These are phyloP conservation scores for Panus rudis DNA, from an alignment of 768 basidiomycete species.

Conservation along the genomic window DNA sequence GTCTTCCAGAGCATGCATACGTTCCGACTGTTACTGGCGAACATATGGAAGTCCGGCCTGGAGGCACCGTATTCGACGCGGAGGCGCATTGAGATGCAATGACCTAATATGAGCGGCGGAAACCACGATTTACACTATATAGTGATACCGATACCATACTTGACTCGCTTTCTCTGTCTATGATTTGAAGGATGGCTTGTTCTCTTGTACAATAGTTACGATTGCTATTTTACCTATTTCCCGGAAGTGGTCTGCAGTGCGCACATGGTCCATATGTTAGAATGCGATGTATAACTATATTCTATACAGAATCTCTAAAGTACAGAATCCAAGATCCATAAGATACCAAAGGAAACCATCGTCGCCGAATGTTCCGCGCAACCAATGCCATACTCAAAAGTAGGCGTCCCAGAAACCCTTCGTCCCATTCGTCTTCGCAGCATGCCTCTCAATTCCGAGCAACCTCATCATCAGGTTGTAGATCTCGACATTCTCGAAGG, in stretches of 20 bases:
- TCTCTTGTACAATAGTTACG: too few species aligned
- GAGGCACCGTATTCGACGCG: constrained; percentile 70
- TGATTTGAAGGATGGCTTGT: too few species aligned
- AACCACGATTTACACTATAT: too few species aligned
- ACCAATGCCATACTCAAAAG: constrained; percentile 31
- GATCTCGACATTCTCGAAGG: constrained; percentile 82
- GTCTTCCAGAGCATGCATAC: constrained; percentile 72
- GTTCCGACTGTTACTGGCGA: constrained; percentile 62
- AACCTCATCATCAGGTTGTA: constrained; percentile 78
- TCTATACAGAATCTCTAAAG: too few species aligned
- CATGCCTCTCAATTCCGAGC: constrained; percentile 50
- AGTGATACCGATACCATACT: too few species aligned
- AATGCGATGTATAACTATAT: too few species aligned
- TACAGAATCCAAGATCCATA: background rate
- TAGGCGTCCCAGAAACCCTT: constrained; percentile 79
- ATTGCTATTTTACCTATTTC: too few species aligned
- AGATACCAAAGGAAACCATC: background rate
- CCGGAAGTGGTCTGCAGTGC: too few species aligned
- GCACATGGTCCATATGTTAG: too few species aligned
- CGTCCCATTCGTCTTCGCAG: constrained; percentile 71
- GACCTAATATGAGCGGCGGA: too few species aligned
- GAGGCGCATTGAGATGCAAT: too few species aligned
- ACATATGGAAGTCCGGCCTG: constrained; percentile 41
- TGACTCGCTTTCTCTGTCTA: too few species aligned
- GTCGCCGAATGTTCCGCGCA: background rate